phyloP scores from a whole-genome alignment of 331 rosid genomes.

The Quercus phellos region DNA sequence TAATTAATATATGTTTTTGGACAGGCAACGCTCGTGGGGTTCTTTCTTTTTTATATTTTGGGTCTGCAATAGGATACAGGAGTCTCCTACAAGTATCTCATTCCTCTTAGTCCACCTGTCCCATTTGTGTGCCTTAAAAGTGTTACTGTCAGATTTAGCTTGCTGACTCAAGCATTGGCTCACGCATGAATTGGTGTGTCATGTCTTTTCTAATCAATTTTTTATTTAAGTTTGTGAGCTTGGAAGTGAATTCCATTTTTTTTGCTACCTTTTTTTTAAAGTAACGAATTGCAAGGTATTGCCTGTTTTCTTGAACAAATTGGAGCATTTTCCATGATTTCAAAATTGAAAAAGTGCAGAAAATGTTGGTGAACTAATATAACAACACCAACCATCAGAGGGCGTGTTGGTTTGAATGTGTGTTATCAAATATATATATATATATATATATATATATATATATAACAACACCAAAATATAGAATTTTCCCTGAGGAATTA shows the following conservation, averaged over 20 bases:
- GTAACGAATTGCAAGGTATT: background rate
- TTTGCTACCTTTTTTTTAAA: too few relatives aligned
- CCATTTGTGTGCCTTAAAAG: conserved; percentile 71
- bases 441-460: too few relatives aligned
- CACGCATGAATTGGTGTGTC: background rate
- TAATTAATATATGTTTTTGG: conserved; percentile 25
- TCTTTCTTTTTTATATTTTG: conserved; percentile 30
- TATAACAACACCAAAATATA: too few relatives aligned
- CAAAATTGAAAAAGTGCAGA: too few relatives aligned
- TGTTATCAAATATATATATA: too few relatives aligned
- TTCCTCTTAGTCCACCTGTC: conserved; percentile 35
- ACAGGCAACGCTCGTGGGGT: conserved; percentile 21
- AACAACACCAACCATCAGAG: too few relatives aligned
- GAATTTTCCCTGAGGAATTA: too few relatives aligned
- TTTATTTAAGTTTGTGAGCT: too few relatives aligned
- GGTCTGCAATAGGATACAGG: conserved; percentile 19
- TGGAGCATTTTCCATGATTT: background rate
- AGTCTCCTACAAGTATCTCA: conserved; percentile 38
- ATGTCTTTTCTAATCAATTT: background rate
- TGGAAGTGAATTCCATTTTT: too few relatives aligned
- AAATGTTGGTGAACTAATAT: too few relatives aligned
- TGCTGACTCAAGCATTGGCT: conserved; percentile 23
- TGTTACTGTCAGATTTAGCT: conserved; percentile 31
- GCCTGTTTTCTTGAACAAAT: background rate
- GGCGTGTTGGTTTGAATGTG: too few relatives aligned